Conservation (phyloP, 176 grass and related monocot genomes). For the Musa itinerans region DNA sequence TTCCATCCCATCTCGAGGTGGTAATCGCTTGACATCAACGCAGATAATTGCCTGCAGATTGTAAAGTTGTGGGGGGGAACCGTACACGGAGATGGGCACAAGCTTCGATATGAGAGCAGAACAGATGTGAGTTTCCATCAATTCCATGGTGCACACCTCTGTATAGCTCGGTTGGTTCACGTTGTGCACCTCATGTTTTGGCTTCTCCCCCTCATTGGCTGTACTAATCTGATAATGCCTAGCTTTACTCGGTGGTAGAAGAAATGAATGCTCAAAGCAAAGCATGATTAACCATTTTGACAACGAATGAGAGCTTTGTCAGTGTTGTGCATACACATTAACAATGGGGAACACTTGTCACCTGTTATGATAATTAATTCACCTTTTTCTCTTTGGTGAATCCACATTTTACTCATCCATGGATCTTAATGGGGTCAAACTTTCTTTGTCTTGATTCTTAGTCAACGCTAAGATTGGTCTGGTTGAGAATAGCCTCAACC, state of each 20-base stretch:
- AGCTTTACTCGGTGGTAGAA: conserved; percentile 10
- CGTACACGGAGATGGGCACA: not conserved
- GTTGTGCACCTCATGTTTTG: not conserved
- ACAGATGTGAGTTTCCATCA: not conserved
- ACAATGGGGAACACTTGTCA: too few relatives aligned
- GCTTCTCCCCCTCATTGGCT: conserved; percentile 20
- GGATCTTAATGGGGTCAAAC: too few relatives aligned
- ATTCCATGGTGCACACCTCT: not conserved
- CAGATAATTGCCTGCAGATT: conserved; percentile 7
- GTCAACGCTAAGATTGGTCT: too few relatives aligned
- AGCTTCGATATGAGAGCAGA: not conserved
- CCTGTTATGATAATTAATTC: too few relatives aligned
- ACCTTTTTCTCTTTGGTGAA: too few relatives aligned
- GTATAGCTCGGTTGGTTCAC: not conserved
- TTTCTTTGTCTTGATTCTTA: too few relatives aligned
- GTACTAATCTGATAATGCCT: conserved; percentile 30
- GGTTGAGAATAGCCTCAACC: too few relatives aligned
- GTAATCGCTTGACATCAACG: not conserved
- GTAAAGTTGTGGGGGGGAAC: conserved; percentile 2
- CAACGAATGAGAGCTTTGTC: not conserved
- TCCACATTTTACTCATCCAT: too few relatives aligned
- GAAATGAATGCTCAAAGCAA: not conserved
- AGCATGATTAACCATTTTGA: not conserved
- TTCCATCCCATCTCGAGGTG: not conserved
- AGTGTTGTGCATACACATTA: not conserved